Base-by-base conservation (phyloP, 2,329 filamentous ascomycete species). In the Nemania sp. region DNA sequence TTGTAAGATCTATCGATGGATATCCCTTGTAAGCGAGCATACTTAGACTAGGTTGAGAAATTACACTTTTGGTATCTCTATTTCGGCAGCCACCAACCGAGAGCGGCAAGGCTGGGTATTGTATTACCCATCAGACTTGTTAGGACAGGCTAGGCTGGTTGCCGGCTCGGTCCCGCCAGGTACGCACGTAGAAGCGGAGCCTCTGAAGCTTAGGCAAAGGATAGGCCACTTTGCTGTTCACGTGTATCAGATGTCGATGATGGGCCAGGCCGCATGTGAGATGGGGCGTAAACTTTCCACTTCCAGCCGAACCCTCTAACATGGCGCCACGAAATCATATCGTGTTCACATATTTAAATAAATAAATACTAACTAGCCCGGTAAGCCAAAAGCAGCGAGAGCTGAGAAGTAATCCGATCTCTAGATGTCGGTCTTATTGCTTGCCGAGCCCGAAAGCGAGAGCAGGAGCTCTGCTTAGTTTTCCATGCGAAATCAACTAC, bases 121-220 rank as follows among this genome's bases (percentile, higher is more conserved):
- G 54, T 48, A 43, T 14, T 28, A 34, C 34, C 15, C 12, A 23
- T 39, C 40, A 44, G 39, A 60, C 47, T 53, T 60, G 45, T 60
- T 61, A 62, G 61, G 60, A 51, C 42, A 57, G 46, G 42, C 44
- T 52, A 34, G 28, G 23, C 43, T 12, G 44, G 57, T 50, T 63
- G 46, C 54, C 51, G 57, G 61, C 61, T 57, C 58, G 47, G 55
- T 60, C 60, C 57, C 61, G 61, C 62, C 61, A 65, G 62, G 61
- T 69, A 68, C 66, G 66, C 59, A 63, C 66, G 66, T 68, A 68
- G 54, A 42, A 59, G 55, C 44, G 59, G 60, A 63, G 63, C 57
- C 57, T 61, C 59, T 47, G 60, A 42, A 68, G 37, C 17, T 19
- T 8, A 50, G 12, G n/a, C n/a, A n/a, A n/a, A n/a, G n/a, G n/a